Conservation (phyloP, 176 grass and related monocot genomes). For the Oryza rufipogon region DNA sequence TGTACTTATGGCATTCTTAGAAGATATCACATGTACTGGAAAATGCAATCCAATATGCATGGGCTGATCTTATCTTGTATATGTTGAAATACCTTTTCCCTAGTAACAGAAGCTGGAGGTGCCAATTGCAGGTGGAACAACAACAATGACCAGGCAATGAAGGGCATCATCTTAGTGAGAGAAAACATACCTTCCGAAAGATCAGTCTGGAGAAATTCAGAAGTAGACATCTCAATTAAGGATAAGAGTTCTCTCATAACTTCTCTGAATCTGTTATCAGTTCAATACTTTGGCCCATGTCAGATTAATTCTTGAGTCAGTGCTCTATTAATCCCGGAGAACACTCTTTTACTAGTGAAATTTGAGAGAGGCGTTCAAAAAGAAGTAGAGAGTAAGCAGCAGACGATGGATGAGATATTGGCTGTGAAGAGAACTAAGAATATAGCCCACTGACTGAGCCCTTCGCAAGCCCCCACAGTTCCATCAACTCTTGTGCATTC, state of each 20-base stretch:
- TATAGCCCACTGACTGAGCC: conserved; percentile 72
- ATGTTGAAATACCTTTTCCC: conserved; percentile 40
- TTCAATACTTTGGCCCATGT: conserved; percentile 31
- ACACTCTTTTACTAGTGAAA: conserved; percentile 59
- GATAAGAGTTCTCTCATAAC: conserved; percentile 70
- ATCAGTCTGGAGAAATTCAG: conserved; percentile 73
- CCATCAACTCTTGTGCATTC: conserved; percentile 82
- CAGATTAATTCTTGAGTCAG: conserved; percentile 43
- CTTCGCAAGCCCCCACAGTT: conserved; percentile 89
- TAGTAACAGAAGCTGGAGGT: conserved; percentile 37
- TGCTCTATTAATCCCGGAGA: conserved; percentile 35
- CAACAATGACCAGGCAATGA: conserved; percentile 77
- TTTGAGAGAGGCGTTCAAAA: conserved; percentile 67
- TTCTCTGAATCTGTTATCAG: conserved; percentile 57
- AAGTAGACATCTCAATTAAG: conserved; percentile 68
- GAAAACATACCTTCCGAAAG: conserved; percentile 42
- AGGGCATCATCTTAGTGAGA: conserved; percentile 4
- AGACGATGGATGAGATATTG: conserved; percentile 77
- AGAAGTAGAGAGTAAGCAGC: conserved; percentile 77
- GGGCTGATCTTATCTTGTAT: conserved; percentile 83
- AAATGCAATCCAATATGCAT: conserved; percentile 78
- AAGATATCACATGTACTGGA: conserved; percentile 76
- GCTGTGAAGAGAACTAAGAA: conserved; percentile 79
- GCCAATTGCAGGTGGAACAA: conserved; percentile 68
- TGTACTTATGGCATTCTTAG: conserved; percentile 56